Evolutionary conservation across 768 basidiomycete genomes (phyloP).

Genomic region (Hygrocybe punicea): DNA sequence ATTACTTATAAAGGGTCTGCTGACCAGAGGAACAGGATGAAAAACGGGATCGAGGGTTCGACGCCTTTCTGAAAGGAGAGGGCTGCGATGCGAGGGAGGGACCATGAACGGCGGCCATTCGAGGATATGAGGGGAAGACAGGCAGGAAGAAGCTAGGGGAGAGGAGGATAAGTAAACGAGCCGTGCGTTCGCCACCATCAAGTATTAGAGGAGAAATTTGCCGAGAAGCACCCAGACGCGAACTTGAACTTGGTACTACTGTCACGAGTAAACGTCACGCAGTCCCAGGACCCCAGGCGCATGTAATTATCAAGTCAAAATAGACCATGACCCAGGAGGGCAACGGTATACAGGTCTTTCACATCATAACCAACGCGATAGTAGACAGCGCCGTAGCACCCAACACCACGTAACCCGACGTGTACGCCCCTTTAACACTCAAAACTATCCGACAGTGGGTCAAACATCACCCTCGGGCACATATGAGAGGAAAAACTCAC

Average conservation of each 20-base stretch:
- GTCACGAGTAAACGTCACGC: too few species aligned
- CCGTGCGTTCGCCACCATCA: too few species aligned
- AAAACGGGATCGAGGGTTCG: not conserved
- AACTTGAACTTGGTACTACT: too few species aligned
- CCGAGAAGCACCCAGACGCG: too few species aligned
- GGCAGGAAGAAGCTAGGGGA: conserved; percentile 4
- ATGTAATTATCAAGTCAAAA: too few species aligned
- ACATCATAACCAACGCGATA: conserved; percentile 59
- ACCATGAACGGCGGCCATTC: conserved; percentile 13
- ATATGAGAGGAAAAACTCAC: conserved; percentile 39
- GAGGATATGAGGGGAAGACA: conserved; percentile 1
- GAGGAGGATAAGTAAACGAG: not conserved
- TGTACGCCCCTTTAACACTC: conserved; percentile 75
- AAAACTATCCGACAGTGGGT: conserved; percentile 51
- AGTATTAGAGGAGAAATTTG: too few species aligned
- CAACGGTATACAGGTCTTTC: conserved; percentile 7
- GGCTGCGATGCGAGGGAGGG: conserved; percentile 8
- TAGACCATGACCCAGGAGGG: too few species aligned
- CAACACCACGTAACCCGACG: conserved; percentile 78
- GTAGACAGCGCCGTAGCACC: conserved; percentile 76
- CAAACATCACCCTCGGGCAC: conserved; percentile 4
- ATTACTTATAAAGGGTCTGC: not conserved
- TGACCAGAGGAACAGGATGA: not conserved
- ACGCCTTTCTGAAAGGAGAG: not conserved
- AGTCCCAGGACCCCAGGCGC: too few species aligned